phyloP scores from a whole-genome alignment of 2,329 filamentous ascomycete genomes.

The Chaetothyriales sp. region DNA sequence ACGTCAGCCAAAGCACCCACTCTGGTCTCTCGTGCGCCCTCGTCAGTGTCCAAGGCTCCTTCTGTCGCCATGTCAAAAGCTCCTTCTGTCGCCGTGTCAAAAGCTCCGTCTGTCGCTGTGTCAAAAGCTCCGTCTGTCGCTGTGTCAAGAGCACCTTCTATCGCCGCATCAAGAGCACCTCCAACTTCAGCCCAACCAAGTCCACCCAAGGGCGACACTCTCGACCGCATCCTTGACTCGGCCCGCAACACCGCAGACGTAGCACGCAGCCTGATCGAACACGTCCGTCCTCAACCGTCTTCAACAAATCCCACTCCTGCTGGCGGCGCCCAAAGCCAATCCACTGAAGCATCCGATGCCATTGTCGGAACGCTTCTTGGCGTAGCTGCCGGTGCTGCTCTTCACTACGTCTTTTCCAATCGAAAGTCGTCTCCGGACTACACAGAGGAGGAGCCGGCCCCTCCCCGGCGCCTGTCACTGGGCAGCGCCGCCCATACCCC shows the following conservation, averaged over 20 bases:
- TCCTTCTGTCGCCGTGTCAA: no score
- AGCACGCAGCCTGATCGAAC: constrained; percentile 14
- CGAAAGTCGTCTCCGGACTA: constrained; percentile 29
- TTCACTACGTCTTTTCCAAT: constrained; percentile 59
- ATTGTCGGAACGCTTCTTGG: constrained; percentile 64
- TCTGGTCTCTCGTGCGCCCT: constrained; percentile 2
- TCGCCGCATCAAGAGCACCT: constrained; percentile 1
- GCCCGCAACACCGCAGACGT: constrained; percentile 23
- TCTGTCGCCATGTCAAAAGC: not conserved
- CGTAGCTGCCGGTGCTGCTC: constrained; percentile 59
- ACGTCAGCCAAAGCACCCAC: constrained; percentile 9
- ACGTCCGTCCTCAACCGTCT: constrained; percentile 9
- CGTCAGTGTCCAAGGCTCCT: constrained; percentile 1
- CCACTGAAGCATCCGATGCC: constrained; percentile 37
- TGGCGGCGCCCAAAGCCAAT: constrained; percentile 7
- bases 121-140: no score
- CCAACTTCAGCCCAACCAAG: no score
- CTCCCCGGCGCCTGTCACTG: constrained; percentile 3
- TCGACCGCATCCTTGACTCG: constrained; percentile 24
- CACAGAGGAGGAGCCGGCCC: not conserved
- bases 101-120: not conserved
- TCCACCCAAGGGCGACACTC: constrained; percentile 19
- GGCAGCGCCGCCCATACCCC: constrained; percentile 5
- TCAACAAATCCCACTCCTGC: constrained; percentile 8
- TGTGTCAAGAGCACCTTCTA: not conserved